Evolutionary conservation across 2,329 filamentous ascomycete genomes (phyloP).

Genomic region (Monosporascus ibericus): DNA sequence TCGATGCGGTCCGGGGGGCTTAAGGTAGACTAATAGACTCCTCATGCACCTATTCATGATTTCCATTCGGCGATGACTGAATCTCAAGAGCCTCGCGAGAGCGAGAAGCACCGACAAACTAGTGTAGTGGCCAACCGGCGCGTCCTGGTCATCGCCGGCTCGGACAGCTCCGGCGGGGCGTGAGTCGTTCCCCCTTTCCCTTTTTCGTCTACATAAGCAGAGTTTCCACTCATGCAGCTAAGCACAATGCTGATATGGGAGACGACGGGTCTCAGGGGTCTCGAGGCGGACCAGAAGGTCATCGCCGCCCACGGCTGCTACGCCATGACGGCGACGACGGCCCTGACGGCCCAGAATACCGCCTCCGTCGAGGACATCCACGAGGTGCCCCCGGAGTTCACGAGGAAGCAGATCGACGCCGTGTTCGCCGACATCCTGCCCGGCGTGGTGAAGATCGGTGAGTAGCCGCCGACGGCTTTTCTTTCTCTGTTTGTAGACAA

Average conservation of each 20-base stretch:
- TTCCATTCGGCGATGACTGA: neutral
- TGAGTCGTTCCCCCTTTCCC: slow-evolving; percentile 36
- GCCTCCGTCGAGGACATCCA: slow-evolving; percentile 77
- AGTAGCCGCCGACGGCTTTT: slow-evolving; percentile 13
- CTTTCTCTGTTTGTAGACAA: neutral
- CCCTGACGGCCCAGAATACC: slow-evolving; percentile 94
- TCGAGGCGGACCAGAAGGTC: slow-evolving; percentile 95
- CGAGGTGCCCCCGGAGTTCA: slow-evolving; percentile 69
- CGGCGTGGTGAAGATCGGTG: slow-evolving; percentile 90
- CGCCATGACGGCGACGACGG: slow-evolving; percentile 92
- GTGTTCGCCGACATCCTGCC: slow-evolving; percentile 78
- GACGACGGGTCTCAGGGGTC: slow-evolving; percentile 51
- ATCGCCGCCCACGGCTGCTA: slow-evolving; percentile 89
- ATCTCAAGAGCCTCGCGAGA: neutral
- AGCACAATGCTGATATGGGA: too few relatives aligned
- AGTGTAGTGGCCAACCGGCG: slow-evolving; percentile 25
- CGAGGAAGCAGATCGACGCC: slow-evolving; percentile 78
- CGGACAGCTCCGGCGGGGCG: slow-evolving; percentile 71
- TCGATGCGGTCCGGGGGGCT: too few relatives aligned
- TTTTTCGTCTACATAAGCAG: too few relatives aligned
- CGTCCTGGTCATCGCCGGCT: slow-evolving; percentile 65
- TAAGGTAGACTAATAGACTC: too few relatives aligned
- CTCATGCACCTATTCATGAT: too few relatives aligned
- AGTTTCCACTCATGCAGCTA: too few relatives aligned
- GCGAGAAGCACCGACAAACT: neutral